These are phyloP conservation scores for Ophiognomonia clavigignenti-juglandacearum DNA, from an alignment of 2,329 filamentous ascomycete genomes.

Conservation along the genomic window DNA sequence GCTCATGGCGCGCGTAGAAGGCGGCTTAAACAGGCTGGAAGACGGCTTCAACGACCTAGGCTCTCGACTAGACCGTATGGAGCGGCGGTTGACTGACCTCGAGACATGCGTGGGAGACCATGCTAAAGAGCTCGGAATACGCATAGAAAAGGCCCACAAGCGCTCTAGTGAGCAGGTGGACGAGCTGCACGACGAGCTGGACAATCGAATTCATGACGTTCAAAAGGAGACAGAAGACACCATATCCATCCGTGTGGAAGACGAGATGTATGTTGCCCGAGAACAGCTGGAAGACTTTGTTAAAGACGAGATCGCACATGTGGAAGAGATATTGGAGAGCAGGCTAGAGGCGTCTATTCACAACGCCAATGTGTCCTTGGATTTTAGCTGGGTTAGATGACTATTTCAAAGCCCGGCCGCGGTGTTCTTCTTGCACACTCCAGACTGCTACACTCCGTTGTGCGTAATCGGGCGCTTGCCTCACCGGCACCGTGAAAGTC, in stretches of 20 bases:
- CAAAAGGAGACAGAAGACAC: constrained; percentile 8
- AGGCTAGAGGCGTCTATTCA: neutral
- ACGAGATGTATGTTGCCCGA: constrained; percentile 6
- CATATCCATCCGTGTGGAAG: constrained; percentile 1
- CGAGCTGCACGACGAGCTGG: constrained; percentile 1
- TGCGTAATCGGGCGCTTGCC: too few relatives aligned
- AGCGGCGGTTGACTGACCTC: constrained; percentile 4
- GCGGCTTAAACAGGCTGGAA: neutral
- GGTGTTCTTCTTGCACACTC: too few relatives aligned
- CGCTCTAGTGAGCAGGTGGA: constrained; percentile 7
- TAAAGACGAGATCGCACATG: neutral
- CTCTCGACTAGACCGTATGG: constrained; percentile 4
- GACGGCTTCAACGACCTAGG: constrained; percentile 1
- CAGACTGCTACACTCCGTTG: too few relatives aligned
- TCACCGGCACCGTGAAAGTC: too few relatives aligned
- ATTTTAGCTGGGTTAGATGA: constrained; percentile 7
- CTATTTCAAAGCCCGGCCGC: too few relatives aligned
- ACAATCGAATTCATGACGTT: constrained; percentile 4
- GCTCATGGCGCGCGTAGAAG: constrained; percentile 4
- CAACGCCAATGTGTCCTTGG: constrained; percentile 3
- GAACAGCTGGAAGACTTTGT: constrained; percentile 5
- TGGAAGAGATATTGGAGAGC: constrained; percentile 1
- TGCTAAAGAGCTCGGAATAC: neutral
- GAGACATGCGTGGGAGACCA: neutral
- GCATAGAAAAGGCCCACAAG: neutral